A percentile compares a stretch with the other conserved stretches of the same genome.
These are phyloP conservation scores for Gossypium bickii DNA, from an alignment of 345 rosid genomes.

Conservation along the genomic window DNA sequence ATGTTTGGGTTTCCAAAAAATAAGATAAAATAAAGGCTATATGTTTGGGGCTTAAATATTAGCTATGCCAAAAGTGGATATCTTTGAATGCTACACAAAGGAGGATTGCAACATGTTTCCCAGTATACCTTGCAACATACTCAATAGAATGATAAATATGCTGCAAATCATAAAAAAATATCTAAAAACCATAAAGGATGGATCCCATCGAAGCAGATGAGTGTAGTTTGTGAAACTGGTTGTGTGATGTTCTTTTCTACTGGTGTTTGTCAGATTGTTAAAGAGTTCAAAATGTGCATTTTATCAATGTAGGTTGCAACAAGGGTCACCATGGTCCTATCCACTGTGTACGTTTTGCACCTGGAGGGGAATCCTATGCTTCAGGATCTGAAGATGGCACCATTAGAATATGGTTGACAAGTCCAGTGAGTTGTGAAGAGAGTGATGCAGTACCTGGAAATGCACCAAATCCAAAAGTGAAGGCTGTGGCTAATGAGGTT, in stretches of 20 bases:
- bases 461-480: constrained; percentile 30
- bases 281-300: constrained; percentile 13
- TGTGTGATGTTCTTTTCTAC: not conserved
- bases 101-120: not conserved
- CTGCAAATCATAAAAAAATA: not conserved
- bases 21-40: not conserved
- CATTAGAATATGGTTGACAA: constrained; percentile 56
- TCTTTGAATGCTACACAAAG: not conserved
- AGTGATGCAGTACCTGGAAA: constrained; percentile 18
- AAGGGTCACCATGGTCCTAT: constrained; percentile 99
- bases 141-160: constrained; percentile 1
- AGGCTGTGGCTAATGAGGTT: constrained; percentile 7
- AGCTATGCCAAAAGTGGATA: not conserved
- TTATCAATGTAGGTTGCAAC: constrained; percentile 67
- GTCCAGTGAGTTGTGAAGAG: constrained; percentile 35
- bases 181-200: not conserved
- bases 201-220: not conserved
- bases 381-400: constrained; percentile 99
- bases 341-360: constrained; percentile 86
- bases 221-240: not conserved
- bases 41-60: not conserved
- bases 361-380: constrained; percentile 91
- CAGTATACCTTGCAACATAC: not conserved
- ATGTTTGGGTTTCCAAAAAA: not conserved
- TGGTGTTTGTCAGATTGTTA: not conserved